Base-by-base conservation (phyloP, 352 stramenopile species). In the Phytophthora meadii region DNA sequence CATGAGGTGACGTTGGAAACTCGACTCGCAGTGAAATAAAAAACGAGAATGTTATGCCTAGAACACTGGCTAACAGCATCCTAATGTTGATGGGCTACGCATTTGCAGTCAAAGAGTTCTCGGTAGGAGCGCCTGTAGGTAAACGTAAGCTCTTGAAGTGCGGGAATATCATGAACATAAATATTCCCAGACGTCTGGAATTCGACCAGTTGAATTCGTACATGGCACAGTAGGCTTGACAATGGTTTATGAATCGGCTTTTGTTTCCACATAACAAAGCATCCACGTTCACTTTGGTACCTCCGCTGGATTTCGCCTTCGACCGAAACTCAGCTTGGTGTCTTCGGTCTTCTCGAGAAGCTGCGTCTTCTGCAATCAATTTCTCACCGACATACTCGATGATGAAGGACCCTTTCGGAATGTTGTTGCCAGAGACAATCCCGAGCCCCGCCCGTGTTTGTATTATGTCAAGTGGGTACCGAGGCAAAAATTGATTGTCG, bases 171-270 rank as follows among this genome's bases (percentile, higher is more conserved):
- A 10, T 34, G 5, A 11, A 19, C 4, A 2, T 24, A 11, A 51
- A 37, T 22, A 51, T 56, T 12, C 30, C 32, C 3, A 56, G 49
- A 2, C 49, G 11, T 7, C 12, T 56, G 4, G 12, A 37, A 6
- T 56, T 56, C 15, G 49, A 11, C 49, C 34, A 56, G 22, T 46
- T 36, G 2, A 32, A 46, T 8, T 56, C 22, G 32, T 46, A 56
- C 49, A 56, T 56, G 1, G 5, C 49, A 14, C n/a, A 37, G 11
- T 56, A n/a, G 0, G 19, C 12, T 9, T 36, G 19, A 19, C 34
- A 56, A 24, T 56, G 49, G 9, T 45, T 47, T 7, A 46, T 45
- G 5, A 56, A 56, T 15, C 49, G 10, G 10, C 49, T 46, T 9
- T 56, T 11, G 12, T 56, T 56, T 3, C 32, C 19, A 15, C 22